Percentiles rank a stretch among this genome's conserved stretches.
phyloP scores from a whole-genome alignment of 345 rosid species.

The Citrus unshiu region DNA sequence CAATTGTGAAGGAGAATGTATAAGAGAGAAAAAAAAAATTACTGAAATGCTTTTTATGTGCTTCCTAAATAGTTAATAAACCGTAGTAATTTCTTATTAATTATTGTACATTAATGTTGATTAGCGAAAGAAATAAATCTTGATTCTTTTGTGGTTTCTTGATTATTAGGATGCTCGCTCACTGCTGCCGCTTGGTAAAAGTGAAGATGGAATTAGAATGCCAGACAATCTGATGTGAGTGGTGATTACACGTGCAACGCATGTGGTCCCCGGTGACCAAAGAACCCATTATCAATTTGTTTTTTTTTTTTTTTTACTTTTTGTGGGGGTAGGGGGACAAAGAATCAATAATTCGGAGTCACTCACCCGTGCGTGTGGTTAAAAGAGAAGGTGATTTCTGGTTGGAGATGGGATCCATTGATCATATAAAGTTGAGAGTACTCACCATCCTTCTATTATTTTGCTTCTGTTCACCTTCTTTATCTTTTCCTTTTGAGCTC shows the following conservation, averaged over 20 bases:
- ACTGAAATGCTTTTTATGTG: too few species aligned
- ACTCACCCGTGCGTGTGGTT: slow-evolving; percentile 26
- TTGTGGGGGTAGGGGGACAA: slow-evolving; percentile 10
- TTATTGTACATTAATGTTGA: too few species aligned
- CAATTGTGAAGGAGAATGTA: too few species aligned
- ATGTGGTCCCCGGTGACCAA: slow-evolving; percentile 2
- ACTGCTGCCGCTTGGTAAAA: too few species aligned
- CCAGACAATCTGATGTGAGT: background rate
- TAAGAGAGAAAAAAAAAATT: too few species aligned
- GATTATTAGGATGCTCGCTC: too few species aligned
- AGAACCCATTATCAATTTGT: background rate
- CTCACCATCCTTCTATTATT: background rate
- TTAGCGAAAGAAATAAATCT: too few species aligned
- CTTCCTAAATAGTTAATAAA: too few species aligned
- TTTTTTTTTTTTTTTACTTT: too few species aligned
- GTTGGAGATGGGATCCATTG: background rate
- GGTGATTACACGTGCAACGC: slow-evolving; percentile 32
- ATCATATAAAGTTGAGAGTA: background rate
- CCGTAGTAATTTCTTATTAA: too few species aligned
- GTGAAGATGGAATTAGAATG: background rate
- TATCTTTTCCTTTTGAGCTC: background rate
- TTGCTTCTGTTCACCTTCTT: background rate
- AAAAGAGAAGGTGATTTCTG: background rate
- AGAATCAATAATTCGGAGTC: background rate
- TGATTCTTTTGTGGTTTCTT: too few species aligned